phyloP scores from a whole-genome alignment of 176 grass and related monocot genomes.

The Cymbopogon citratus region DNA sequence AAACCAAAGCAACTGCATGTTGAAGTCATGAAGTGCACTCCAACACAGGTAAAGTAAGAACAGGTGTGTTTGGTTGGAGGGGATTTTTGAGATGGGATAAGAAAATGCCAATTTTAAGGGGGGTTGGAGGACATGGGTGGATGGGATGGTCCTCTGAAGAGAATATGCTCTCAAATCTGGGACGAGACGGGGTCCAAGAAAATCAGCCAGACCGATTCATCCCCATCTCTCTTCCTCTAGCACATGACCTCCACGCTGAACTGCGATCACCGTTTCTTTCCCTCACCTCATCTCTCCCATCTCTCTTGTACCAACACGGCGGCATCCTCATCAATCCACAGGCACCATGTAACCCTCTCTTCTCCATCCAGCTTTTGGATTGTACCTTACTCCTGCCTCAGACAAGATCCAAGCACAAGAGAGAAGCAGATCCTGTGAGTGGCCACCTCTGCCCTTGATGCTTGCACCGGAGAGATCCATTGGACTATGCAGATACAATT shows the following conservation, averaged over 20 bases:
- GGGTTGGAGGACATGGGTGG: background rate
- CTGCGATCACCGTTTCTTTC: background rate
- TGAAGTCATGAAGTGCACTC: background rate
- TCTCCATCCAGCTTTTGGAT: background rate
- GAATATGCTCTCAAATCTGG: background rate
- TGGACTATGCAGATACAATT: background rate
- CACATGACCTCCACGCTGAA: background rate
- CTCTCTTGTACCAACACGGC: background rate
- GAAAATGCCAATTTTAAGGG: background rate
- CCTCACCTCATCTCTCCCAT: background rate
- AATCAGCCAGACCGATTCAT: background rate
- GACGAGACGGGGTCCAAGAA: background rate
- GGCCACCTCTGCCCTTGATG: background rate
- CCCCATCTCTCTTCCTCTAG: background rate
- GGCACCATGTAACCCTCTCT: background rate
- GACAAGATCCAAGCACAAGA: background rate
- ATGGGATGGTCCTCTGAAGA: background rate
- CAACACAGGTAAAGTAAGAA: conserved; percentile 12
- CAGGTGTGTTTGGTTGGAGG: background rate
- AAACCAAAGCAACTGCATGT: conserved; percentile 12
- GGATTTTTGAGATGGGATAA: background rate
- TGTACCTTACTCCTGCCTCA: background rate
- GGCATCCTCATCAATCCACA: background rate
- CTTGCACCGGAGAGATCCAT: background rate
- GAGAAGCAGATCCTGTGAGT: background rate